These are phyloP conservation scores for Scutellaria minor DNA, from an alignment of 257 asterid species.

Conservation along the genomic window DNA sequence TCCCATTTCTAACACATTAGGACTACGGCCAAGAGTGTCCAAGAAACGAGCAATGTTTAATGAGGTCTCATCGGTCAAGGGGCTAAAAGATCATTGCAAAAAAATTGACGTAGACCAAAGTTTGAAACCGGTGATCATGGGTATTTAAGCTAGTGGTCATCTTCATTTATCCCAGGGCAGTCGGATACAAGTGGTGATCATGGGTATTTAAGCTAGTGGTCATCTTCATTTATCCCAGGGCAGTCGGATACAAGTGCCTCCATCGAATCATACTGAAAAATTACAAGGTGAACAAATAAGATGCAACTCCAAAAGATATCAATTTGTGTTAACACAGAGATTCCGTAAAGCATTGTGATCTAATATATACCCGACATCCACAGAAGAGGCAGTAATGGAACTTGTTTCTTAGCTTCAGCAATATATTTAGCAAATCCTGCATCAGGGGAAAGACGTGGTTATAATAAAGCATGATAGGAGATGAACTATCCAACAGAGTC, in stretches of 20 bases:
- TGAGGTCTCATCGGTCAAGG: slow-evolving; percentile 24
- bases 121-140: background rate
- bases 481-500: background rate
- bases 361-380: slow-evolving; percentile 74
- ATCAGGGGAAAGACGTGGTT: slow-evolving; percentile 32
- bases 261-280: slow-evolving; percentile 71
- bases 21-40: background rate
- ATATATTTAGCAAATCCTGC: slow-evolving; percentile 75
- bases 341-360: background rate
- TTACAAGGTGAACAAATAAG: slow-evolving; percentile 26
- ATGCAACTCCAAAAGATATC: slow-evolving; percentile 15
- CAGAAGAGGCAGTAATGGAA: slow-evolving; percentile 84
- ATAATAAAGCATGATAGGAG: slow-evolving; percentile 5
- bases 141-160: slow-evolving; percentile 62
- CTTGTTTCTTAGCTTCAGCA: slow-evolving; percentile 78
- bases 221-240: slow-evolving; percentile 86
- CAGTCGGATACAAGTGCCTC: slow-evolving; percentile 66
- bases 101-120: background rate
- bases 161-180: slow-evolving; percentile 87
- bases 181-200: slow-evolving; percentile 36
- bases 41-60: background rate
- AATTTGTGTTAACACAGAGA: too few relatives aligned
- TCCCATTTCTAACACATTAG: background rate
- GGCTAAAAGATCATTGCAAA: background rate
- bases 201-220: slow-evolving; percentile 53